phyloP scores from a whole-genome alignment of 1,284 basidiomycete genomes.

The Boletus albobrunnescens region DNA sequence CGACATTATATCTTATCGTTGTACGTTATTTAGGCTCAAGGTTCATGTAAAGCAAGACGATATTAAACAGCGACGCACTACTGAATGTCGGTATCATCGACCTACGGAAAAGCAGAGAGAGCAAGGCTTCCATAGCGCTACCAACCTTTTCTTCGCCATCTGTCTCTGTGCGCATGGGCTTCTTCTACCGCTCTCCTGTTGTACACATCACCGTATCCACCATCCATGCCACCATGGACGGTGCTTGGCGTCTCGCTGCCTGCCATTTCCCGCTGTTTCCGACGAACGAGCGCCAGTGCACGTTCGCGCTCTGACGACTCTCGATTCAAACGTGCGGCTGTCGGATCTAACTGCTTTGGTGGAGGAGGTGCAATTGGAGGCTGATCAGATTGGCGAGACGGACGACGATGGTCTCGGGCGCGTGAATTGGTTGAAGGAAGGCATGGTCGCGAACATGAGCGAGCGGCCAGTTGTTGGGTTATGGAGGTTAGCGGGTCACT shows the following conservation, averaged over 20 bases:
- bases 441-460: conserved; percentile 15
- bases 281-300: conserved; percentile 61
- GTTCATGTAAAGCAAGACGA: too few species aligned
- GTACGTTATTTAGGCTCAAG: too few species aligned
- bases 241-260: conserved; percentile 69
- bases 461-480: conserved; percentile 55
- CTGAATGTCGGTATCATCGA: too few species aligned
- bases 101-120: too few species aligned
- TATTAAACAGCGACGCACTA: too few species aligned
- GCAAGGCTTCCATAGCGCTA: conserved; percentile 6
- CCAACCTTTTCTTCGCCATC: conserved; percentile 18
- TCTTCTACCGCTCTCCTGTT: conserved; percentile 68
- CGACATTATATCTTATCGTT: not conserved
- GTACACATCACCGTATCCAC: conserved; percentile 65
- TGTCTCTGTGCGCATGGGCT: conserved; percentile 45
- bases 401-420: conserved; percentile 5
- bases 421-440: conserved; percentile 6
- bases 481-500: conserved; percentile 74
- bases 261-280: conserved; percentile 57
- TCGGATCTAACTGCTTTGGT: conserved; percentile 39
- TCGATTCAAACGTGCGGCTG: conserved; percentile 53
- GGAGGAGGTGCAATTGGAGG: conserved; percentile 20
- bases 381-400: conserved; percentile 11
- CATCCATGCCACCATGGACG: conserved; percentile 48
- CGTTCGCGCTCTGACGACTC: conserved; percentile 72